Evolutionary conservation across 805 yeast species (phyloP).

Genomic region (Candida ovalis): DNA sequence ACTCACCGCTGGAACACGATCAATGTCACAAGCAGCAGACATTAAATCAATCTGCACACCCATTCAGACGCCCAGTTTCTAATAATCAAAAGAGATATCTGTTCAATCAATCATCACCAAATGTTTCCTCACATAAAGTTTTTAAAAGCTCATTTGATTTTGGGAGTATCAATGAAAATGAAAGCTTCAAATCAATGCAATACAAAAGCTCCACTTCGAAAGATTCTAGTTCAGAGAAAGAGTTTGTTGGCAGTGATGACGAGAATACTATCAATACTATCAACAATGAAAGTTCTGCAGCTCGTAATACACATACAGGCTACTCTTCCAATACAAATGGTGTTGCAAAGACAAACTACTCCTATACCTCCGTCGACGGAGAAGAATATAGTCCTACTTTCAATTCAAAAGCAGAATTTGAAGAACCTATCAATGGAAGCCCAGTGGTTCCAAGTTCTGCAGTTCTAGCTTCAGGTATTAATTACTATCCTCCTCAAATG

Average conservation of each 20-base stretch:
- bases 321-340: constrained; percentile 24
- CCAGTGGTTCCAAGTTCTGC: constrained; percentile 2
- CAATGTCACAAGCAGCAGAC: constrained; percentile 1
- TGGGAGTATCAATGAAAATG: constrained; percentile 5
- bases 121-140: constrained; percentile 10
- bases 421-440: constrained; percentile 1
- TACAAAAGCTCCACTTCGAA: constrained; percentile 6
- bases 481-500: constrained; percentile 18
- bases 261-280: constrained; percentile 4
- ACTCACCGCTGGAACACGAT: constrained; percentile 3
- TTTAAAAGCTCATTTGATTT: constrained; percentile 16
- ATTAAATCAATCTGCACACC: constrained; percentile 8
- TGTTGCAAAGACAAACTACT: constrained; percentile 27
- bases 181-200: constrained; percentile 5
- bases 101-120: constrained; percentile 15
- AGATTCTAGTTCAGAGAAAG: constrained; percentile 10
- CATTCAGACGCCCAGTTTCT: constrained; percentile 8
- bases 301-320: constrained; percentile 23
- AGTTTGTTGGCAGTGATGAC: constrained; percentile 15
- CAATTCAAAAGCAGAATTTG: constrained; percentile 3
- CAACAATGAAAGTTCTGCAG: constrained; percentile 18
- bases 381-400: constrained; percentile 19
- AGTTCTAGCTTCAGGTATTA: constrained; percentile 8
- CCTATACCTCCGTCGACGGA: constrained; percentile 27
- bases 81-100: constrained; percentile 8